These are phyloP conservation scores for Immersiella caudata DNA, from an alignment of 495 filamentous ascomycete species.

Conservation along the genomic window DNA sequence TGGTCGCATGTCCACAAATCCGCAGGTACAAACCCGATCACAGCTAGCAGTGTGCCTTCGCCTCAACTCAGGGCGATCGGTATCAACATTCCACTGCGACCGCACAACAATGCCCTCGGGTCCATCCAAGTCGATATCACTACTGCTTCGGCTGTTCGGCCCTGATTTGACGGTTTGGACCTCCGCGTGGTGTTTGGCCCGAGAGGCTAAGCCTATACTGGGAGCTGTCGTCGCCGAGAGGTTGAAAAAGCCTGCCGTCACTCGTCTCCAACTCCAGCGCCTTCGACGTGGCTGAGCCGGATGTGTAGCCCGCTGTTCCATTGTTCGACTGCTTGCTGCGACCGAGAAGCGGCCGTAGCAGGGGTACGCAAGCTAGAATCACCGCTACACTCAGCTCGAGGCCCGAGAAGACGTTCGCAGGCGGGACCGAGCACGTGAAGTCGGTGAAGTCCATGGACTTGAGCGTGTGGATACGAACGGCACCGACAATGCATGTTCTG, in stretches of 20 bases:
- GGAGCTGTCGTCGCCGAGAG: constrained; percentile 15
- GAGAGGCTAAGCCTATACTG: constrained; percentile 17
- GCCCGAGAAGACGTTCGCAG: constrained; percentile 29
- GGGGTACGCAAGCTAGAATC: constrained; percentile 32
- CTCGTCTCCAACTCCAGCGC: constrained; percentile 6
- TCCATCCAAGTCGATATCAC: not conserved
- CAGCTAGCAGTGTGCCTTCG: no score
- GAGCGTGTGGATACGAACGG: constrained; percentile 30
- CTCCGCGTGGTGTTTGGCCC: constrained; percentile 11
- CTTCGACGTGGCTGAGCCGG: constrained; percentile 4
- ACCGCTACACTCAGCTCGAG: constrained; percentile 37
- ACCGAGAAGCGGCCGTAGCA: constrained; percentile 36
- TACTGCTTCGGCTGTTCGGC: not conserved
- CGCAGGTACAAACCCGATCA: not conserved
- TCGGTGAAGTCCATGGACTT: constrained; percentile 32
- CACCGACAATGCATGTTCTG: constrained; percentile 34
- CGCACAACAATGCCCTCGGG: not conserved
- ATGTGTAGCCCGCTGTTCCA: not conserved
- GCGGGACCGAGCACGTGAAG: constrained; percentile 32
- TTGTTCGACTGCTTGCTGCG: constrained; percentile 11
- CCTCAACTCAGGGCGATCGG: not conserved
- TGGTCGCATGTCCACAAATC: not conserved
- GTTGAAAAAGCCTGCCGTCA: constrained; percentile 7
- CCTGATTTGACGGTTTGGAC: not conserved
- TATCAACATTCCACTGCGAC: not conserved